Evolutionary conservation across 768 basidiomycete genomes (phyloP).

Genomic region (Pleurotus cornucopiae): DNA sequence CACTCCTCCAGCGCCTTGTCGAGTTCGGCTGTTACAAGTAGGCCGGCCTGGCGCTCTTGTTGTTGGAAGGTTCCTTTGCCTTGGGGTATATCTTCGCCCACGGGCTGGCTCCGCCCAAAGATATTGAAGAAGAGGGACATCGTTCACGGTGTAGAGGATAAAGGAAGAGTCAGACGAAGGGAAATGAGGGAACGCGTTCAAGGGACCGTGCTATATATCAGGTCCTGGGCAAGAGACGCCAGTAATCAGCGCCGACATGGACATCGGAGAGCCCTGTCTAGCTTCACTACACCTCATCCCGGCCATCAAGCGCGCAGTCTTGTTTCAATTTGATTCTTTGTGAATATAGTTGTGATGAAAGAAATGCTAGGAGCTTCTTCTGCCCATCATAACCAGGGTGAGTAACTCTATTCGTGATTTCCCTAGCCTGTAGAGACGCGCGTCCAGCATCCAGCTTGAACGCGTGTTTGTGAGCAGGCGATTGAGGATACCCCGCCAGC

Average conservation of each 20-base stretch:
- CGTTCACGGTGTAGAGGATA: background rate
- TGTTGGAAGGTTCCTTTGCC: background rate
- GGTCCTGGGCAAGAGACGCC: background rate
- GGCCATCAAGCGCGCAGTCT: too few relatives aligned
- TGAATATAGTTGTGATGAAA: too few relatives aligned
- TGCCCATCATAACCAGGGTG: too few relatives aligned
- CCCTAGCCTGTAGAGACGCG: too few relatives aligned
- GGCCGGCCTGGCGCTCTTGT: conserved; percentile 18
- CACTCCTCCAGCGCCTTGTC: conserved; percentile 43
- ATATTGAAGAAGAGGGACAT: background rate
- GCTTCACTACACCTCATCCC: too few relatives aligned
- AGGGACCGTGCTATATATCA: background rate
- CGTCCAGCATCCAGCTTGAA: too few relatives aligned
- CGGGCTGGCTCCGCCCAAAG: background rate
- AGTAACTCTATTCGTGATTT: too few relatives aligned
- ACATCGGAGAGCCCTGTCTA: background rate
- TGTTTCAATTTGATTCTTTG: too few relatives aligned
- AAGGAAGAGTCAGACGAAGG: background rate
- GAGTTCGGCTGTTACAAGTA: conserved; percentile 40
- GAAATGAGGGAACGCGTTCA: background rate
- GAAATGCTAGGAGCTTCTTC: too few relatives aligned
- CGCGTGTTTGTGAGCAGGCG: too few relatives aligned
- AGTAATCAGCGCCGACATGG: conserved; percentile 1
- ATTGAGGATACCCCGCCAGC: too few relatives aligned
- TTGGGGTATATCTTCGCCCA: background rate